Evolutionary conservation across 305 asterid species (phyloP), one percentile per base, ranked within the genome.

Genomic region (Lippia alba): DNA sequence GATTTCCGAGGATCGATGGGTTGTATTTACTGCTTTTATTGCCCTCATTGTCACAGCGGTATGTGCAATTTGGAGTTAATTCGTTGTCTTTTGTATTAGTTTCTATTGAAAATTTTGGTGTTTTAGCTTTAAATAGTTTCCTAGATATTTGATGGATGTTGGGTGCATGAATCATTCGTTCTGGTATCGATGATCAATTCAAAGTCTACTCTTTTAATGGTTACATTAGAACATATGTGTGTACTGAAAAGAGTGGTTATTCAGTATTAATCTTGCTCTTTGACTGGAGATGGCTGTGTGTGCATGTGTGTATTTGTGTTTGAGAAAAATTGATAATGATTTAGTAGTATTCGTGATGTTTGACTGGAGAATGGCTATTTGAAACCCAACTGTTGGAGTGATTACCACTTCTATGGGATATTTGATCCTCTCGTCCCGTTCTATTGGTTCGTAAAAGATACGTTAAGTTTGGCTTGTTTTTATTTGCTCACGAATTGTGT

Each of bases 21-120:
- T 94, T 64, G 57, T 94, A 48, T 87, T 85, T 56, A 70, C 89
- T 61, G 97, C 97, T 49, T 91, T 94, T 80, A 64, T 80, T 73
- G 83, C 99, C 8, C 91, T 94, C 61, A 70, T 85, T 77, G 58
- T 90, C 44, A 83, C 99, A 6, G 97, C 99, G 56, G 99, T 94
- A 85, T 69, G 97, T 83, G 65, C 63, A 64, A n/a, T 73, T 60
- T 61, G 30, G 48, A 51, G 12, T 64, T 44, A 20, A 17, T 46
- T 58, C 16, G 64, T 67, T 7, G 16, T 61, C 12, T 12, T 64
- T 72, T 75, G 24, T 6, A 7, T 44, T 60, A 34, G 30, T 69
- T 61, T 8, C 49, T 8, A 11, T 44, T 6, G 0, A 6, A 11
- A 10, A 44, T 44, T 44, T 44, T 44, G 30, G 30, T 24, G 49